Base-by-base conservation (phyloP, 345 rosid species). In the Aquilaria yunnanensis region DNA sequence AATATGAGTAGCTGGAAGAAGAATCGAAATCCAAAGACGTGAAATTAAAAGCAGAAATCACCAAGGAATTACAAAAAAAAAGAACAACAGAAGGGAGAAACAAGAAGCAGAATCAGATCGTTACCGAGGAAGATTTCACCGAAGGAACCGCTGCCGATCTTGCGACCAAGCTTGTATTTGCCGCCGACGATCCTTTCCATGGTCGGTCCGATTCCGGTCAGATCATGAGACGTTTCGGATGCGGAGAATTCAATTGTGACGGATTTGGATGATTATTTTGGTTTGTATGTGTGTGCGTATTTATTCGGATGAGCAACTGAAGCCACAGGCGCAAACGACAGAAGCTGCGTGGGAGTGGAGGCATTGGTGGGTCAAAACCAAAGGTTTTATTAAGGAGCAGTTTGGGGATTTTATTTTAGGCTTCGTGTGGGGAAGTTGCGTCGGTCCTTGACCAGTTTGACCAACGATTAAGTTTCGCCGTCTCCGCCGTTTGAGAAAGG, bases 81-180 rank as follows among this genome's bases (percentile, higher is more conserved):
- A 47, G 33, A 5, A 23, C 29, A 7, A 47, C 7, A 23, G 0
- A 10, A 8, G 48, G 41, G 53, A 30, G 2, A 46, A 37, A 46
- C 32, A 61, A 34, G 2, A 81, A 78, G 14, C n/a, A 23, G 23
- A 23, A 23, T 23, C 43, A 4, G 43, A 37, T 37, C 2, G 43
- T 37, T 9, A 92, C 98, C 98, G 13, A 87, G 88, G 74, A 61
- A 90, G 60, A 92, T 92, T 79, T 92, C 97, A 45, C 98, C 98
- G 73, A 87, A 92, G 47, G 98, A 92, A 74, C 98, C 98, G 66
- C 96, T 78, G 70, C 98, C 98, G 84, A 92, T 89, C 81, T 85
- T 87, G 30, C 96, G 86, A 50, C 90, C 97, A 64, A 89, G 91
- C 84, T 87, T 89, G 73, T 71, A 87, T 76, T 89, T 89, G 61